Evolutionary conservation across 2,329 filamentous ascomycete species (phyloP).

Genomic region (Diaporthe helianthi): DNA sequence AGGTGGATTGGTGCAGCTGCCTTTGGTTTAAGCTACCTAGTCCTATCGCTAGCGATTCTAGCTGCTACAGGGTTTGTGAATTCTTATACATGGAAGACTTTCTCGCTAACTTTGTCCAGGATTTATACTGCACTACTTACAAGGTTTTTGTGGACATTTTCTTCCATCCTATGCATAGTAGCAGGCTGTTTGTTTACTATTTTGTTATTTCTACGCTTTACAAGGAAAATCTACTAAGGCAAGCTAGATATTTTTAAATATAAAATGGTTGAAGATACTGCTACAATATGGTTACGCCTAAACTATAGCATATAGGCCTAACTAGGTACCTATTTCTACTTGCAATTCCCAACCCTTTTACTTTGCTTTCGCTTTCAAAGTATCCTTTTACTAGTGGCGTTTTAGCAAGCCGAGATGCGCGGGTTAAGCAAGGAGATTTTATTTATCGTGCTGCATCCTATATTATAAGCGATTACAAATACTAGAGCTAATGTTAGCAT

Average conservation of each 20-base stretch:
- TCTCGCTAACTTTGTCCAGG: neutral
- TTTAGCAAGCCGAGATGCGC: neutral
- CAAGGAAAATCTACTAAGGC: neutral
- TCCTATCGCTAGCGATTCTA: neutral
- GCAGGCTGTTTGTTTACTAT: neutral
- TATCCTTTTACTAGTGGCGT: neutral
- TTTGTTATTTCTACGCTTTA: neutral
- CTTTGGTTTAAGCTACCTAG: neutral
- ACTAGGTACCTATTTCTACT: conserved; percentile 1
- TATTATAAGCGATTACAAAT: neutral
- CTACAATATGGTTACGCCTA: neutral
- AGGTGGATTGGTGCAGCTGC: neutral
- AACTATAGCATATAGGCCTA: neutral
- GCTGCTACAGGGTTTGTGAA: neutral
- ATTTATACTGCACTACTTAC: neutral
- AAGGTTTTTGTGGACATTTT: neutral
- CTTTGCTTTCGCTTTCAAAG: neutral
- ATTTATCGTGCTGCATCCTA: neutral
- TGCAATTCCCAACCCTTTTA: neutral
- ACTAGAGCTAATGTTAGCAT: neutral
- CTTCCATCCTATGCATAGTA: neutral
- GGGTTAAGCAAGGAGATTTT: neutral
- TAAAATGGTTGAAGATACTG: neutral
- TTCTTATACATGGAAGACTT: neutral
- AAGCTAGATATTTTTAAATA: neutral